A percentile compares a stretch with the other conserved stretches of the same genome.
Conservation (phyloP, 2,329 filamentous ascomycete genomes). For the Eurotiales sp. region DNA sequence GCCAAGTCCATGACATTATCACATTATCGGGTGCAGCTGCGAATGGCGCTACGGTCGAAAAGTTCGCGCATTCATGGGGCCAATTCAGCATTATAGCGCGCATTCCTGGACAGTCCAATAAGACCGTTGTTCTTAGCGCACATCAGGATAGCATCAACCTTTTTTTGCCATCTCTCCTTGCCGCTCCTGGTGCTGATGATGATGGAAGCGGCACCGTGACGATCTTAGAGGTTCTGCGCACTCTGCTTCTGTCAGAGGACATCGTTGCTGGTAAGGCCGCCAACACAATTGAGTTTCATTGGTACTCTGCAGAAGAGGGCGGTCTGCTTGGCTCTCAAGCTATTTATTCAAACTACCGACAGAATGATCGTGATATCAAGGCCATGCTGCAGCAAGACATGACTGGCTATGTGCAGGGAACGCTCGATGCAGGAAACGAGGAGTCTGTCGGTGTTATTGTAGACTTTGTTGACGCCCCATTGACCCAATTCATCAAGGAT, state of each 20-base stretch:
- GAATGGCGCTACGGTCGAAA: conserved; percentile 63
- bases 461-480: conserved; percentile 76
- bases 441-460: conserved; percentile 91
- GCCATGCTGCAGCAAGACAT: conserved; percentile 99
- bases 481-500: conserved; percentile 88
- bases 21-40: conserved; percentile 65
- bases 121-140: conserved; percentile 82
- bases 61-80: conserved; percentile 79
- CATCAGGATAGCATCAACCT: conserved; percentile 96
- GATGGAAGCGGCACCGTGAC: conserved; percentile 92
- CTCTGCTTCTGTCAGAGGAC: conserved; percentile 68
- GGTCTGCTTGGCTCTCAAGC: conserved; percentile 84
- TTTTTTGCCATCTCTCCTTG: conserved; percentile 76
- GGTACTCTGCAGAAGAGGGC: conserved; percentile 89
- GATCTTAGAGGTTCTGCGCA: conserved; percentile 84
- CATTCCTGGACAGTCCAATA: conserved; percentile 79
- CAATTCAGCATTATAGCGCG: conserved; percentile 89
- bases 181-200: conserved; percentile 91
- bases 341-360: conserved; percentile 79
- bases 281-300: conserved; percentile 95
- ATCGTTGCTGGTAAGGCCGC: conserved; percentile 66
- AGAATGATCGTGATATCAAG: conserved; percentile 70
- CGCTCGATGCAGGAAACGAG: conserved; percentile 72
- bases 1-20: conserved; percentile 69
- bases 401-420: conserved; percentile 84